A percentile compares a stretch with the other conserved stretches of the same genome.
Conservation (phyloP, 768 basidiomycete species). For the Lactarius evosmus region DNA sequence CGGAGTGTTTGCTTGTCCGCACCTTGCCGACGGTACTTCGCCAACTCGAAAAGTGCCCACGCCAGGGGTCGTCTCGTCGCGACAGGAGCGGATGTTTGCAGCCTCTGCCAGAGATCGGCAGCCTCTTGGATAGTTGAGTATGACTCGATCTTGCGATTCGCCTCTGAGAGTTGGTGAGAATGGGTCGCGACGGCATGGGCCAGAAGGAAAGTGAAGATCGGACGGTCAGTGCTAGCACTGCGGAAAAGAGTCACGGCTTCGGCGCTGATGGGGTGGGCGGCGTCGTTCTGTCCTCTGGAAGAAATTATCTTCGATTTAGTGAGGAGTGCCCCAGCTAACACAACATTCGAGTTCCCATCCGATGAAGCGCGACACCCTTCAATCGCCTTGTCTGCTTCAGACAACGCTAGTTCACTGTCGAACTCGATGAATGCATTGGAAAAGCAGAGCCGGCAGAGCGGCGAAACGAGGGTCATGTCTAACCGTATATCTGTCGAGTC, state of each 20-base stretch:
- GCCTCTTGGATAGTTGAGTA: slow-evolving; percentile 2
- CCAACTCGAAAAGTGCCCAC: background rate
- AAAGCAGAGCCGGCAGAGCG: slow-evolving; percentile 11
- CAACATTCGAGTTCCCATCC: background rate
- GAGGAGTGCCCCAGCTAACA: slow-evolving; percentile 13
- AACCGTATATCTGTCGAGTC: background rate
- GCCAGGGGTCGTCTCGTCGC: slow-evolving; percentile 8
- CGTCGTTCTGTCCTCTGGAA: slow-evolving; percentile 6
- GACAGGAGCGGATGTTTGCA: background rate
- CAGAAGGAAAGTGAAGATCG: slow-evolving; percentile 11
- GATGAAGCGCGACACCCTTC: background rate
- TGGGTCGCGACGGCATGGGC: slow-evolving; percentile 11
- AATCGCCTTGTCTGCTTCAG: slow-evolving; percentile 2
- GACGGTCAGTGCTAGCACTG: background rate
- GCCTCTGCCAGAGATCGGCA: slow-evolving; percentile 6
- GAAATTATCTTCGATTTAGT: slow-evolving; percentile 16
- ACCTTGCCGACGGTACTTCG: slow-evolving; percentile 9
- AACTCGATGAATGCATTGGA: background rate
- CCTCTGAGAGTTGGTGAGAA: slow-evolving; percentile 10
- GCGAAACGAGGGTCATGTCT: background rate
- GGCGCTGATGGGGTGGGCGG: background rate
- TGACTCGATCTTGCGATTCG: slow-evolving; percentile 7
- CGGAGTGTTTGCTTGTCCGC: background rate
- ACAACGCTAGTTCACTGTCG: slow-evolving; percentile 1
- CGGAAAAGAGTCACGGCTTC: slow-evolving; percentile 9